Base-by-base conservation (phyloP, 352 stramenopile species). In the Phytophthora litchii region DNA sequence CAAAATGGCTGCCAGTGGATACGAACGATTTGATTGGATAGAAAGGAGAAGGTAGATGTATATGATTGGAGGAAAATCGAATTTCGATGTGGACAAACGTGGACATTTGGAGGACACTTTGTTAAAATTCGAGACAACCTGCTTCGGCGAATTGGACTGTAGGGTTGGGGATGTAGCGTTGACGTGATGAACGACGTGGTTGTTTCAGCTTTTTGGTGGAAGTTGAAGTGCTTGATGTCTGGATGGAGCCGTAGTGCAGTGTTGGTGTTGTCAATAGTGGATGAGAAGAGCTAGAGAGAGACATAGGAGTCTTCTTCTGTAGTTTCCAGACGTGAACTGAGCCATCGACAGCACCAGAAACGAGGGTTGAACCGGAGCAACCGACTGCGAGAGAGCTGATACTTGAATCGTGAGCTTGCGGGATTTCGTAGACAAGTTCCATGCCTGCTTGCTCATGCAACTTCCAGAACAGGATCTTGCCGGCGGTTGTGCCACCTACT, bases 391-490 rank as follows among this genome's bases (percentile, higher is more conserved):
- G 64, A 35, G 81, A 70, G 20, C 70, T 87, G 51, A 94, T 80
- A 54, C 81, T 79, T 16, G 78, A 64, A 8, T 84, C 76, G 43
- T 92, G 80, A 17, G 78, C 81, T 35, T 75, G 74, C 1, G 74
- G 67, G 17, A 92, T 85, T 27, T 87, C 72, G 40, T 76, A 89
- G 9, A 90, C 58, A n/a, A 84, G 37, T 23, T 85, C 76, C 1
- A 68, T 72, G 7, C 72, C 80, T 31, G 43, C 21, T 8, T 56
- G 35, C 6, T 78, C 62, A 40, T 80, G 70, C 14, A 91, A 43
- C 45, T 87, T 84, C 84, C 82, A 92, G 52, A 91, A 89, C 14
- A 89, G 69, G 21, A 91, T 53, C 20, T 70, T 73, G 14, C 81
- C 84, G 23, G 76, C 75, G 1, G 78, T 85, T 5, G 80, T 90